Evolutionary conservation across 2,329 filamentous ascomycete genomes (phyloP), one percentile per base, ranked within the genome.

Genomic region (Xenoacremonium recifei): DNA sequence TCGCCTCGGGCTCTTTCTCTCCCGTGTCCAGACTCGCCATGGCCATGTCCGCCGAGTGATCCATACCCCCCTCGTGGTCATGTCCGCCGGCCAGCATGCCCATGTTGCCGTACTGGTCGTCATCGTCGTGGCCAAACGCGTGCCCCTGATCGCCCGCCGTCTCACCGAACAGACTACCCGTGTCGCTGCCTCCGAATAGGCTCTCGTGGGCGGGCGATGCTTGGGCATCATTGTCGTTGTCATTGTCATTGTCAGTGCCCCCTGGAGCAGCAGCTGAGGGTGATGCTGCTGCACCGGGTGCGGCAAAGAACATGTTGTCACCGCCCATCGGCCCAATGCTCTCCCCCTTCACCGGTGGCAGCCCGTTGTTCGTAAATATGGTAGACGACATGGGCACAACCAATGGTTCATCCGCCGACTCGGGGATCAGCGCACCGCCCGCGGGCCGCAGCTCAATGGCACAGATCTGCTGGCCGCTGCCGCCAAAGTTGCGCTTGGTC

Each of bases 111-210:
- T 84, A 84, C 53, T 95, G 90, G 50, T 91, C 87, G 53, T 95
- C 89, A 30, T 95, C 89, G 32, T 95, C 89, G 11, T 86, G 84
- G 1, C 79, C 87, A 61, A 89, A 95, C 4, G 80, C 83, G n/a
- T n/a, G n/a, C n/a, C n/a, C n/a, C 18, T 77, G 60, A 65, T 65
- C 60, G 66, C 84, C 62, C 12, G 70, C 67, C 9, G 70, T 85
- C 52, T 95, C 90, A 3, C 92, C 93, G 61, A 97, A 99, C 2
- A 99, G 73, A 3, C 90, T 95, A 35, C 90, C 89, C 0, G 79
- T 82, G 16, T 83, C 81, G 53, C 89, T 89, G 1, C 87, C 86
- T 10, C 82, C 87, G 58, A 96, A 96, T 0, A 96, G 72, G 35
- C 89, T 95, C 51, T 82, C 78, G 48, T 92, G 87, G 10, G 83